Evolutionary conservation across 257 asterid genomes (phyloP).

Genomic region (Solanum medicagineum): DNA sequence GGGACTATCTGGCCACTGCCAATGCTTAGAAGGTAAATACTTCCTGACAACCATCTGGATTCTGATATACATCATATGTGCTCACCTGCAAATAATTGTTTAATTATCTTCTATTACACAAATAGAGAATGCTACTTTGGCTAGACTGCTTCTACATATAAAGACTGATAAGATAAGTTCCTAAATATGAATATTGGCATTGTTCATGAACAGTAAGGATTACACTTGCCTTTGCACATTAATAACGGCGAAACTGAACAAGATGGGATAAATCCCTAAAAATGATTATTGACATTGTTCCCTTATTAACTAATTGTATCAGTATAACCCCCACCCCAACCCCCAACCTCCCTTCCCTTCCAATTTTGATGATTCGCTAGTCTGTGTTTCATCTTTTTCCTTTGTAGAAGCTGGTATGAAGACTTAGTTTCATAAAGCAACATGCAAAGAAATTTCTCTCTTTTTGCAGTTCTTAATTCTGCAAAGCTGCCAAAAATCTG

Average conservation of each 20-base stretch:
- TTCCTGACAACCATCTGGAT: not conserved
- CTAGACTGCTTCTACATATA: not conserved
- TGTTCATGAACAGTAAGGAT: not conserved
- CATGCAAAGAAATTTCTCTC: not conserved
- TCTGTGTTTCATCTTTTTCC: not conserved
- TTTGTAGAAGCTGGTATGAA: not conserved
- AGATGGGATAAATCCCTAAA: not conserved
- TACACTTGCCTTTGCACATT: not conserved
- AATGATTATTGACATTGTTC: not conserved
- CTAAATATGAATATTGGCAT: not conserved
- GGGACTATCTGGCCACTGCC: conserved; percentile 68
- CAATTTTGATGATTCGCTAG: not conserved
- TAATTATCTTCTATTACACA: not conserved
- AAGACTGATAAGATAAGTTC: not conserved
- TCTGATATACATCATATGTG: not conserved
- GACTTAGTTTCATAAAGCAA: not conserved
- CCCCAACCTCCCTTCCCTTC: not conserved
- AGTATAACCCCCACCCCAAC: not conserved
- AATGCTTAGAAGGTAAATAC: conserved; percentile 64
- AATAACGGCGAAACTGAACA: not conserved
- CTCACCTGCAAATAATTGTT: not conserved
- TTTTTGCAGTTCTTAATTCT: not conserved
- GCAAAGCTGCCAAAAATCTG: not conserved
- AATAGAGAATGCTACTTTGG: not conserved
- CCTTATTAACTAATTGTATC: not conserved